Base-by-base conservation (phyloP, 129 eudicot species). In the Centella asiatica region DNA sequence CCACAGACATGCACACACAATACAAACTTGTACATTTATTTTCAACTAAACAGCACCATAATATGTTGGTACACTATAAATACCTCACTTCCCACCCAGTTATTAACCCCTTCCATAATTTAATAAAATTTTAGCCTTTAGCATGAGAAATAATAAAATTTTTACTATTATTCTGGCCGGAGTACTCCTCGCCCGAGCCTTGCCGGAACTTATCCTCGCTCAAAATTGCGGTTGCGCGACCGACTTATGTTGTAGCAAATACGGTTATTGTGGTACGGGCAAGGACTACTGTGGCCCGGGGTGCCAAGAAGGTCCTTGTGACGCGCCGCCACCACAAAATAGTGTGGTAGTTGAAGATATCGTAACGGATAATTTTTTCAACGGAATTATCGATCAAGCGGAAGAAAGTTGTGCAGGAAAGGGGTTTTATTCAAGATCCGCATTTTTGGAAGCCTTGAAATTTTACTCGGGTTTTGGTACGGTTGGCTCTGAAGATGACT, bases 221-320 rank as follows among this genome's bases (percentile, higher is more conserved):
- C 78, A 73, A 13, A 28, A 60, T 55, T 73, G 78, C 29, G 72
- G 72, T 4, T 73, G 78, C 20, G 63, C 53, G 29, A 15, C 68
- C 1, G 66, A 55, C 25, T 26, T 57, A 6, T 73, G 78, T 20
- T 73, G 78, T 10, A 73, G 78, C 50, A n/a, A 32, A 7, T 73
- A 2, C 11, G 78, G 78, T 4, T 73, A 33, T 29, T 73, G 78
- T 36, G 78, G 78, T 1, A 59, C 36, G 7, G 29, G 47, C 6
- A 34, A 7, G 29, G 78, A 34, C 36, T 73, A 66, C 14, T 73
- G 78, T 39, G 78, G 78, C 11, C 49, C 57, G 0, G 78, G 78
- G 39, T 73, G 78, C 34, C 72, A 65, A 15, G 24, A 7, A 0
- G 69, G 69, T 25, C 69, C 69, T 65, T 65, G 69, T 50, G 2